These are phyloP conservation scores for Komagataella kurtzmanii DNA, from an alignment of 805 yeast species.

Conservation along the genomic window DNA sequence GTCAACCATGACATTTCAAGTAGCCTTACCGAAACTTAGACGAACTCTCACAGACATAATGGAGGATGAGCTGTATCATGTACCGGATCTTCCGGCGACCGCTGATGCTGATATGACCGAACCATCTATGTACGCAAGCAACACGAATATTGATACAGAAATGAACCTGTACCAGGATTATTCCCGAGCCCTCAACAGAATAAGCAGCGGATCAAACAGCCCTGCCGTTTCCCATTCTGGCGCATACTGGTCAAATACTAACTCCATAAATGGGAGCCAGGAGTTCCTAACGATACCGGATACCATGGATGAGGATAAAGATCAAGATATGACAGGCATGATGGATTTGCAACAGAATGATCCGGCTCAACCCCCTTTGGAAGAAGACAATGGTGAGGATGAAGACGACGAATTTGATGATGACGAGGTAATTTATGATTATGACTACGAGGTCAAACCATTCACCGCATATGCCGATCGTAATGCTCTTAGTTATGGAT, in stretches of 20 bases:
- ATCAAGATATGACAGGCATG: slow-evolving; percentile 1
- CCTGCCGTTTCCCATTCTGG: not conserved
- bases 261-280: not conserved
- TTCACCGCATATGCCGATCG: slow-evolving; percentile 28
- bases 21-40: slow-evolving; percentile 29
- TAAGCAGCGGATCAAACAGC: not conserved
- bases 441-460: slow-evolving; percentile 12
- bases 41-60: slow-evolving; percentile 42
- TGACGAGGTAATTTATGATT: not conserved
- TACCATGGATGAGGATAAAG: slow-evolving; percentile 2
- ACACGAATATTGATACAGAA: not conserved
- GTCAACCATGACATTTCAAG: not conserved
- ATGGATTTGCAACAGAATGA: slow-evolving; percentile 1
- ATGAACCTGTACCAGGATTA: not conserved
- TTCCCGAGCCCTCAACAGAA: not conserved
- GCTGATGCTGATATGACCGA: slow-evolving; percentile 2
- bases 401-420: slow-evolving; percentile 1
- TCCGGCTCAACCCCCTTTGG: slow-evolving; percentile 2
- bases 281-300: slow-evolving; percentile 4
- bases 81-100: slow-evolving; percentile 9
- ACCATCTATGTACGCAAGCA: not conserved
- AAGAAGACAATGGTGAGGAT: slow-evolving; percentile 1
- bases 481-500: not conserved
- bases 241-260: not conserved
- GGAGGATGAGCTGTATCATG: slow-evolving; percentile 44